Base-by-base conservation (phyloP, 1,284 basidiomycete species). In the Puccinia sorghi region DNA sequence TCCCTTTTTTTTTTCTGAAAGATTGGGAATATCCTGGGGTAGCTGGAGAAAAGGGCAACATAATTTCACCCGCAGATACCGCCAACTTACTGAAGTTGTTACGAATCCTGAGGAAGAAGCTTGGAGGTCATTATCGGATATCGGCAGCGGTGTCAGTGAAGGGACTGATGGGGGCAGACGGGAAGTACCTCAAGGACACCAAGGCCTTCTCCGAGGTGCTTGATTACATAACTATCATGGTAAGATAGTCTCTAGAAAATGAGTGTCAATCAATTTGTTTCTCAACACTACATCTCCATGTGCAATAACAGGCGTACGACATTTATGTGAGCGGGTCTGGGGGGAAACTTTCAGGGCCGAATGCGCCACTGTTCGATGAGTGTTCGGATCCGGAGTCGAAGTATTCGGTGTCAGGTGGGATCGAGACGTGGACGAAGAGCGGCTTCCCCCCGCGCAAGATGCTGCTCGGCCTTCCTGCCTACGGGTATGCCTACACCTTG, bases 11-110 rank as follows among this genome's bases (percentile, higher is more conserved):
- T 43, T 9, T 9, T 43, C 12, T 39, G 13, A 17, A 15, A 77
- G 76, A 78, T 78, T 78, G 76, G 76, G 76, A 78, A 48, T 78
- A 63, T 61, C 76, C 76, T 1, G 67, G 67, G 25, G 56, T 78
- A 17, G 22, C 37, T 0, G 76, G 64, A 50, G 22, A 56, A 41
- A 67, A 48, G 52, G 66, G 76, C 20, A 78, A 78, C 50, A 69
- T 61, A 22, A 41, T 59, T 37, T 71, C 54, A 11, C 46, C 66
- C 8, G 9, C 39, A 48, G 76, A 78, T 72, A 48, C 67, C 13
- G 54, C 41, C 1, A 61, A 78, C 46, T 71, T 78, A 22, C 32
- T 78, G 17, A 63, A 63, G 22, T 69, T 78, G 27, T 59, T 78
- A 20, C 59, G 32, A 61, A 41, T 69, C 46, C 57, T 78, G 37